A percentile compares a stretch with the other conserved stretches of the same genome.
Conservation (phyloP, 2,329 filamentous ascomycete genomes). For the Coniochaeta ligniaria region DNA sequence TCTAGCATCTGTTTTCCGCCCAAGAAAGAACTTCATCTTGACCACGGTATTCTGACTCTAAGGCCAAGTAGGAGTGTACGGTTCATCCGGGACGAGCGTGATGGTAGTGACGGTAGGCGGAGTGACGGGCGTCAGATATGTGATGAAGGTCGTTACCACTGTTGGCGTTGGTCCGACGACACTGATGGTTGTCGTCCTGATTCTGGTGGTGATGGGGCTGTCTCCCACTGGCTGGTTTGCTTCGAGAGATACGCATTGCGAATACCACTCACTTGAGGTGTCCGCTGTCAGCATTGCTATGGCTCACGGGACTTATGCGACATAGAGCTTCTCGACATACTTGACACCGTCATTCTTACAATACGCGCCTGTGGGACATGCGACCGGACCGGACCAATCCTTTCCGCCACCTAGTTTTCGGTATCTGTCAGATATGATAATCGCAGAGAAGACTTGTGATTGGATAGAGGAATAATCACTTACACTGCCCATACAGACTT, state of each 20-base stretch:
- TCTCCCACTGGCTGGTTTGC: not conserved
- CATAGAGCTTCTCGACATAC: slow-evolving; percentile 5
- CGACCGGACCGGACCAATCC: slow-evolving; percentile 7
- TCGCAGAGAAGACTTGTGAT: not conserved
- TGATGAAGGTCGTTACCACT: slow-evolving; percentile 14
- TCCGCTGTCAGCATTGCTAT: not conserved
- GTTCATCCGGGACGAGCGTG: slow-evolving; percentile 16
- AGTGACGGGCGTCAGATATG: slow-evolving; percentile 10
- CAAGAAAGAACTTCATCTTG: not conserved
- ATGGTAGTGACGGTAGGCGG: slow-evolving; percentile 9
- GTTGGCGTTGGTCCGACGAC: slow-evolving; percentile 13
- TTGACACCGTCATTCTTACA: slow-evolving; percentile 13
- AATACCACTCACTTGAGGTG: slow-evolving; percentile 13
- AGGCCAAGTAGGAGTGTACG: slow-evolving; percentile 1
- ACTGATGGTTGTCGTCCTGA: slow-evolving; percentile 14
- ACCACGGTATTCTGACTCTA: not conserved
- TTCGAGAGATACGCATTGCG: slow-evolving; percentile 14
- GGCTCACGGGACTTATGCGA: not conserved
- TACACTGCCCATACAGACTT: slow-evolving; percentile 13
- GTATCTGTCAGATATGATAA: not conserved
- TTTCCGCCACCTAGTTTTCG: slow-evolving; percentile 12
- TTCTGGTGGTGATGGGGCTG: slow-evolving; percentile 7
- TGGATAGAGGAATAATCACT: not conserved
- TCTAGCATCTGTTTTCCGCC: not conserved
- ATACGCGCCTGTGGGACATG: slow-evolving; percentile 12